These are phyloP conservation scores for Mallotus japonicus DNA, from an alignment of 441 rosid genomes.

Conservation along the genomic window DNA sequence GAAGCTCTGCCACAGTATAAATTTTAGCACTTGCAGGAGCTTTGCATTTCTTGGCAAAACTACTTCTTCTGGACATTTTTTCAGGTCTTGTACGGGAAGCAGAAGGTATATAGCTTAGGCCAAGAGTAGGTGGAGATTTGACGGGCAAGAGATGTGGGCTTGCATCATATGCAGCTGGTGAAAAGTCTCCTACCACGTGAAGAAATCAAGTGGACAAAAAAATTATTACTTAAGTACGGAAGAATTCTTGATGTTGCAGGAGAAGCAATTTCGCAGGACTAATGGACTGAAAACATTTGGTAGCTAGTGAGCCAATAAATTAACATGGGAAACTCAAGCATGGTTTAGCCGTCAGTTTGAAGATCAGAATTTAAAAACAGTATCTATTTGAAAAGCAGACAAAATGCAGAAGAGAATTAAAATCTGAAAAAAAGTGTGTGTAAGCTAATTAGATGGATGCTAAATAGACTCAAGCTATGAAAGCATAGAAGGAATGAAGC, in stretches of 20 bases:
- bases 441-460: background rate
- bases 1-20: slow-evolving; percentile 73
- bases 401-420: no score
- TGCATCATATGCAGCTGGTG: slow-evolving; percentile 42
- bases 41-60: slow-evolving; percentile 47
- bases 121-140: slow-evolving; percentile 41
- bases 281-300: background rate
- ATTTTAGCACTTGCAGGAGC: slow-evolving; percentile 52
- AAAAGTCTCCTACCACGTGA: slow-evolving; percentile 32
- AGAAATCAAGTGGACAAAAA: slow-evolving; percentile 10
- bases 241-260: slow-evolving; percentile 3
- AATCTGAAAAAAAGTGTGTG: background rate
- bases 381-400: no score
- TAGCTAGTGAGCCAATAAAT: background rate
- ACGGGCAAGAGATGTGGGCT: slow-evolving; percentile 48
- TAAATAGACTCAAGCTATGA: background rate
- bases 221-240: background rate
- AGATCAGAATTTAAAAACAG: background rate
- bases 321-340: background rate
- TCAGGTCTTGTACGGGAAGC: slow-evolving; percentile 38
- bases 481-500: background rate
- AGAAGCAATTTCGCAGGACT: background rate
- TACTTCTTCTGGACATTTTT: slow-evolving; percentile 46
- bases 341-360: background rate
- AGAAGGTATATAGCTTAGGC: slow-evolving; percentile 35